Conservation (phyloP, 176 grass and related monocot genomes). For the Bothriochloa decipiens region DNA sequence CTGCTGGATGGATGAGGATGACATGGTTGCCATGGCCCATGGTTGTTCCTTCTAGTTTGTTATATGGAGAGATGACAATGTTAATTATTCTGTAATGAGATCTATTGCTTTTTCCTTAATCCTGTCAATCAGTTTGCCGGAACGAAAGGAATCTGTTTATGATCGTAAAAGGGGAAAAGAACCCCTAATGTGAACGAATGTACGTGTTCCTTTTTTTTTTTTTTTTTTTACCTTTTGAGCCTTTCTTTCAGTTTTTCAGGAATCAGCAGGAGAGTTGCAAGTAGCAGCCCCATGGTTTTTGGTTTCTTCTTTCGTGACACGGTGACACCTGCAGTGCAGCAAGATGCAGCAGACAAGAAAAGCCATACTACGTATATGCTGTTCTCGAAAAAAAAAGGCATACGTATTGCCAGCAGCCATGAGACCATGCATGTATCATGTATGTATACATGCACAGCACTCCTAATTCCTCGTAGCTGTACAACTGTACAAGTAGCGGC, state of each 20-base stretch:
- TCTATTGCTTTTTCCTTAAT: too few species aligned
- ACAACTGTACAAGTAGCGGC: not conserved
- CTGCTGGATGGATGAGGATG: not conserved
- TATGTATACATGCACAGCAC: too few species aligned
- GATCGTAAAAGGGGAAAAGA: not conserved
- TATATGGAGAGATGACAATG: not conserved
- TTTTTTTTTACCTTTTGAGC: not conserved
- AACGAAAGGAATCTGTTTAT: not conserved
- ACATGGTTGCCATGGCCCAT: not conserved
- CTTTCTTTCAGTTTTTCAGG: not conserved
- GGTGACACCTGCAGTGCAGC: not conserved
- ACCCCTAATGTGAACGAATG: not conserved
- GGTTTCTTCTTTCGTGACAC: not conserved
- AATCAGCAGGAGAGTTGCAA: not conserved
- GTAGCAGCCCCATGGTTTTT: not conserved
- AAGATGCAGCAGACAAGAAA: too few species aligned
- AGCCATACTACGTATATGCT: too few species aligned
- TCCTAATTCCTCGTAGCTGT: not conserved
- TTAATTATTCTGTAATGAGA: not conserved
- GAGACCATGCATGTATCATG: not conserved
- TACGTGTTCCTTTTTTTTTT: not conserved
- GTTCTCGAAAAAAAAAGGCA: too few species aligned
- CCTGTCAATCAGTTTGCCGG: too few species aligned
- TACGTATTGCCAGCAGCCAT: not conserved
- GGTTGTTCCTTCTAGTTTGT: not conserved